These are phyloP conservation scores for Stachybotrys elegans DNA, from an alignment of 2,329 filamentous ascomycete genomes.

Conservation along the genomic window DNA sequence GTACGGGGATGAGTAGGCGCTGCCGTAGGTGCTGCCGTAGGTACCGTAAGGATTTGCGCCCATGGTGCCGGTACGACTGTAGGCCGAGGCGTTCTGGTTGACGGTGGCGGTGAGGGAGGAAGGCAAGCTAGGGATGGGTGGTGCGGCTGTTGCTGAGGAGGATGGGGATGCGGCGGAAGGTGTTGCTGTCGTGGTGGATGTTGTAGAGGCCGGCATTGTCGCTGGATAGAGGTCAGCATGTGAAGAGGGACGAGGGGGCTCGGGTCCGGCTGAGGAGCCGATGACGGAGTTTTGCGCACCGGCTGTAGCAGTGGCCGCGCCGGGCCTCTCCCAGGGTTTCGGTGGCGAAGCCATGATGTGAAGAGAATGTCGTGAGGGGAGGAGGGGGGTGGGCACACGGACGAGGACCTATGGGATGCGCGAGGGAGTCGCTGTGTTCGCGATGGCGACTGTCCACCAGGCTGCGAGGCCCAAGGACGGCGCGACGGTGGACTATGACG, in stretches of 20 bases:
- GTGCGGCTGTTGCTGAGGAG: constrained; percentile 34
- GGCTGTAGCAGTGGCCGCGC: constrained; percentile 46
- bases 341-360: constrained; percentile 70
- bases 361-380: constrained; percentile 6
- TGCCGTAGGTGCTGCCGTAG: constrained; percentile 31
- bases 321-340: constrained; percentile 92
- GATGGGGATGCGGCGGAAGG: constrained; percentile 35
- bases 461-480: no score
- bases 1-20: constrained; percentile 33
- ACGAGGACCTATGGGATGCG: no score
- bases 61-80: constrained; percentile 49
- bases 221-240: constrained; percentile 21
- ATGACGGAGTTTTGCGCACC: constrained; percentile 34
- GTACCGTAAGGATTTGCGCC: constrained; percentile 44
- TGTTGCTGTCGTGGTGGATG: constrained; percentile 31
- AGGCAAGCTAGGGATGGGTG: constrained; percentile 76
- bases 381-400: no score
- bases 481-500: no score
- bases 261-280: constrained; percentile 4
- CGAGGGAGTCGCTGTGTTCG: no score
- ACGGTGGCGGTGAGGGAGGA: constrained; percentile 72
- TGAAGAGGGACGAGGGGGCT: constrained; percentile 8
- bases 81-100: constrained; percentile 82
- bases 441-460: no score
- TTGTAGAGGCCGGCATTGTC: constrained; percentile 24